Evolutionary conservation across 495 filamentous ascomycete species (phyloP).

Genomic region (Lasiosphaeris hirsuta): DNA sequence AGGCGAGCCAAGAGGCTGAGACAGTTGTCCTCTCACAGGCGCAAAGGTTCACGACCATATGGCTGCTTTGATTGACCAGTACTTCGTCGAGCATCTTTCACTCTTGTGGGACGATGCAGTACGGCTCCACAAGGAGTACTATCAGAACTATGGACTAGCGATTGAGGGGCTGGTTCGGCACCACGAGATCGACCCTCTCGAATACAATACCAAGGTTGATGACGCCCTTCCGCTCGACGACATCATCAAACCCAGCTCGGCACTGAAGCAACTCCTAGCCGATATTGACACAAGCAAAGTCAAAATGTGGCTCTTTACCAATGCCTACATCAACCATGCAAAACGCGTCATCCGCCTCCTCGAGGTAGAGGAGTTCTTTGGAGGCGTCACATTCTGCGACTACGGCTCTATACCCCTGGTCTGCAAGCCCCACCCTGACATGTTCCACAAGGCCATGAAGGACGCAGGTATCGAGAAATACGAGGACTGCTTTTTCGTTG

Average conservation of each 20-base stretch:
- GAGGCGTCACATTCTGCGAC: constrained; percentile 90
- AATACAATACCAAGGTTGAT: constrained; percentile 92
- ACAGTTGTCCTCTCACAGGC: constrained; percentile 37
- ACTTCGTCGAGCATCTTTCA: constrained; percentile 75
- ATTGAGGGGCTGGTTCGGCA: constrained; percentile 90
- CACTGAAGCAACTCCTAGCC: constrained; percentile 70
- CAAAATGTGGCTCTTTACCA: constrained; percentile 90
- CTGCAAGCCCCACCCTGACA: constrained; percentile 80
- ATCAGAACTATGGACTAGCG: constrained; percentile 92
- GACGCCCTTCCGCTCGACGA: constrained; percentile 87
- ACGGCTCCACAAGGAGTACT: constrained; percentile 84
- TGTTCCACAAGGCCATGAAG: constrained; percentile 78
- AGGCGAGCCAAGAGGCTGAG: not conserved
- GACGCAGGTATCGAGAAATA: constrained; percentile 57
- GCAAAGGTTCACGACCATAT: constrained; percentile 71
- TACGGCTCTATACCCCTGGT: constrained; percentile 64
- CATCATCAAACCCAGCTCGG: constrained; percentile 72
- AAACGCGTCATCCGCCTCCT: constrained; percentile 77
- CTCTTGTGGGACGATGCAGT: constrained; percentile 70
- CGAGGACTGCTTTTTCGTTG: constrained; percentile 80
- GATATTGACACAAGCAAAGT: constrained; percentile 78
- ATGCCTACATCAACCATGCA: constrained; percentile 89
- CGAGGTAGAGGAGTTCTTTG: constrained; percentile 81
- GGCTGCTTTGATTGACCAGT: constrained; percentile 71
- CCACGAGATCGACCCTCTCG: constrained; percentile 92